Base-by-base conservation (phyloP, 208 protist species). In the Crithidia thermophila region DNA sequence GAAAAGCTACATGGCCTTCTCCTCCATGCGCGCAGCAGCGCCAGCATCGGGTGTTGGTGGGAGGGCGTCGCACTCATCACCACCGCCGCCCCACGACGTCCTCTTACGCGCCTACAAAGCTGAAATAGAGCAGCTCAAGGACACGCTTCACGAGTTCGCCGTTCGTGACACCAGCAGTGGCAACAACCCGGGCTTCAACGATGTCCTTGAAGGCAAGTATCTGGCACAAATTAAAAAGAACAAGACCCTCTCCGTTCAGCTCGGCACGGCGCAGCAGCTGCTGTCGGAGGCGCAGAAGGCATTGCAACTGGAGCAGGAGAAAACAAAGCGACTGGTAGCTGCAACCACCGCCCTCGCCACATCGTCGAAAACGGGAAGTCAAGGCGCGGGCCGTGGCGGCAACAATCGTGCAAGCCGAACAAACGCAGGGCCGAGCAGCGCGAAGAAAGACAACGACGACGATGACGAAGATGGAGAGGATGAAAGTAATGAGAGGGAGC, bases 191-290 rank as follows among this genome's bases (percentile, higher is more conserved):
- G 62, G 50, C 30, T 73, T 72, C 55, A 68, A 40, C 20, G 79
- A 72, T 4, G 74, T 75, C 43, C 52, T 89, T 8, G 87, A 93
- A 52, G 79, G 77, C 31, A 85, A 84, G 60, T 93, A 91, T 51
- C 69, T 93, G 9, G 77, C 72, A 9, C 76, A 86, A 14, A 73
- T 93, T 20, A 72, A 68, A 37, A 81, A 79, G 21, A 60, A 40
- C 20, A 73, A 74, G 14, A 66, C 73, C 25, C 61, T 91, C 5
- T 80, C 72, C 23, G 84, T 91, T 3, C 80, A 88, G 64, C 71
- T 93, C 3, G 52, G 43, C 52, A 68, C 68, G 5, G 33, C 45
- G 6, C 59, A 75, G 60, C 68, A 57, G 25, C 68, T 57, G 14
- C 45, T 68, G 0, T 27, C 60, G 0, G 81, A 85, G 23, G 40